Conservation (phyloP, 345 rosid species). For the Anacardium occidentale region DNA sequence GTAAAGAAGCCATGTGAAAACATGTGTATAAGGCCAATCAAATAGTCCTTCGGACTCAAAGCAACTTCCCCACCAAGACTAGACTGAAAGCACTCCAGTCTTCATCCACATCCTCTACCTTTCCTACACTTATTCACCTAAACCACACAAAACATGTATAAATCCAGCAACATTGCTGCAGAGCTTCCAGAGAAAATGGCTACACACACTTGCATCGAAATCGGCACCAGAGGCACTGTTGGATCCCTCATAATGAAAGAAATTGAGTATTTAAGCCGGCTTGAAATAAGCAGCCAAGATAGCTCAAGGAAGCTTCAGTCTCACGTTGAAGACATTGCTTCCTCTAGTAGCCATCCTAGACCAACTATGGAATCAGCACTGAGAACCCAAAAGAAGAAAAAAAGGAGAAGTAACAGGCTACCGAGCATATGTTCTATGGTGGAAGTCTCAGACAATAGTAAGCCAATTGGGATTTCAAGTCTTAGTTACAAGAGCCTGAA, state of each 20-base stretch:
- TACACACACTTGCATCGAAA: constrained; percentile 38
- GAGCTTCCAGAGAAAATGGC: constrained; percentile 28
- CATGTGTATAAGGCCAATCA: constrained; percentile 22
- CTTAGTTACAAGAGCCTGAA: constrained; percentile 53
- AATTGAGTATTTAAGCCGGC: constrained; percentile 47
- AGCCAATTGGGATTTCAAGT: constrained; percentile 38
- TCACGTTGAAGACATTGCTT: constrained; percentile 18
- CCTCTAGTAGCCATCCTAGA: constrained; percentile 29
- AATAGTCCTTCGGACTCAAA: constrained; percentile 8
- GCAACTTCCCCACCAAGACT: constrained; percentile 32
- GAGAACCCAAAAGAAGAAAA: constrained; percentile 47
- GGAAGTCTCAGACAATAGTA: constrained; percentile 46
- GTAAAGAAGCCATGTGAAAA: constrained; percentile 39
- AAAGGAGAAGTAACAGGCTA: constrained; percentile 44
- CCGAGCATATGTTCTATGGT: constrained; percentile 58
- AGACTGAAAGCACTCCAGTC: constrained; percentile 24
- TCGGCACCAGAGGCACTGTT: constrained; percentile 60
- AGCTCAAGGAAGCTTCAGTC: constrained; percentile 34
- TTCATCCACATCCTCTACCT: constrained; percentile 24
- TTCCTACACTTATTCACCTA: constrained; percentile 18
- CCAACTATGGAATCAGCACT: constrained; percentile 24
- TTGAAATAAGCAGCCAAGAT: constrained; percentile 33
- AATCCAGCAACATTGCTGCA: constrained; percentile 24
- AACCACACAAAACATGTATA: constrained; percentile 28
- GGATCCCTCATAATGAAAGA: constrained; percentile 60